Conservation (phyloP, 208 protist genomes). For the Wallacemonas sp. region DNA sequence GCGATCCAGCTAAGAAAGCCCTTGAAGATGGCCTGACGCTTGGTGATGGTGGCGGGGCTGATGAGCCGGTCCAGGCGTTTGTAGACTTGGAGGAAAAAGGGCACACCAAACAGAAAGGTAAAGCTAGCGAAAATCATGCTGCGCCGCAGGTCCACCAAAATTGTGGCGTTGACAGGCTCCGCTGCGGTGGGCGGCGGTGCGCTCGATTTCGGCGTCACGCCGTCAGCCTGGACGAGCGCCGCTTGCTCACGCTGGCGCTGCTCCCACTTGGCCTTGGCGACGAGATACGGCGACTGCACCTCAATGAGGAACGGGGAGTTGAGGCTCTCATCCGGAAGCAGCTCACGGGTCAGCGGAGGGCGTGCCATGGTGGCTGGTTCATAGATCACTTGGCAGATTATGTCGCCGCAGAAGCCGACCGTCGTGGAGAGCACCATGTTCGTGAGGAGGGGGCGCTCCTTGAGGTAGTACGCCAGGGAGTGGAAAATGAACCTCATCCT, state of each 20-base stretch:
- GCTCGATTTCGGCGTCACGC: neutral
- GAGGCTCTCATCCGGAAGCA: conserved; percentile 35
- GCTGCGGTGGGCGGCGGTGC: neutral
- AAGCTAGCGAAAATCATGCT: conserved; percentile 85
- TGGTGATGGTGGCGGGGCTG: conserved; percentile 45
- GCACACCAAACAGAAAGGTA: conserved; percentile 63
- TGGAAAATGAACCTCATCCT: conserved; percentile 35
- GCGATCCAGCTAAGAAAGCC: conserved; percentile 71
- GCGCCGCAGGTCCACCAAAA: conserved; percentile 70
- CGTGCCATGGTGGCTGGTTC: conserved; percentile 43
- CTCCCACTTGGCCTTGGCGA: conserved; percentile 5
- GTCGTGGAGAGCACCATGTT: conserved; percentile 64
- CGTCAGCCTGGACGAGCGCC: conserved; percentile 20
- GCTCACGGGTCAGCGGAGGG: conserved; percentile 34
- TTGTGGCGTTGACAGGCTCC: conserved; percentile 21
- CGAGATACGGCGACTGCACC: conserved; percentile 40
- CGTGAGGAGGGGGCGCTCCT: conserved; percentile 46
- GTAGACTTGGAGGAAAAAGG: conserved; percentile 71
- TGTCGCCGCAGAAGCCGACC: conserved; percentile 70
- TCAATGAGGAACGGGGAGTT: conserved; percentile 44
- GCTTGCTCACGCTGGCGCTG: neutral
- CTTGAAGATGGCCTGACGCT: conserved; percentile 53
- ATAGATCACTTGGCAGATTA: conserved; percentile 71
- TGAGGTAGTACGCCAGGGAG: conserved; percentile 56
- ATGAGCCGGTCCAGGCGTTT: conserved; percentile 48